Percentiles rank a stretch among this genome's conserved stretches.
Evolutionary conservation across 306 rosid genomes (phyloP).

Genomic region (Lathyrus sativus): DNA sequence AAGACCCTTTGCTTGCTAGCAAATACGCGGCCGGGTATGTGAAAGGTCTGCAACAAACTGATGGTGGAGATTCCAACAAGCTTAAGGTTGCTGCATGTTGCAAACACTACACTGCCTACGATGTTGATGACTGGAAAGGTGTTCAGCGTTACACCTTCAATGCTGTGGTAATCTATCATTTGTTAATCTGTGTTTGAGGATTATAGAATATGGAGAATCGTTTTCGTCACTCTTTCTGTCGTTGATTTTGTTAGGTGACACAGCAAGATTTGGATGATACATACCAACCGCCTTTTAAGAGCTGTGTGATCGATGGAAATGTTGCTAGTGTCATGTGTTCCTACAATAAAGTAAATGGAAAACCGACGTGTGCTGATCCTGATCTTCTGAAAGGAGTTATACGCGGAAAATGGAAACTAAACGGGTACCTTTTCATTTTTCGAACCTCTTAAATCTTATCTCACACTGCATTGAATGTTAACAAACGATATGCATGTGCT

Average conservation of each 20-base stretch:
- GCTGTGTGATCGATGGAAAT: conserved; percentile 94
- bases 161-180: conserved; percentile 66
- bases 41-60: conserved; percentile 74
- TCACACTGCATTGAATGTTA: not conserved
- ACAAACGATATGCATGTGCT: conserved; percentile 10
- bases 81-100: conserved; percentile 99
- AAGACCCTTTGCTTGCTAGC: conserved; percentile 84
- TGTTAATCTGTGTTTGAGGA: not conserved
- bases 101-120: conserved; percentile 96
- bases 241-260: conserved; percentile 56
- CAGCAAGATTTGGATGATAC: conserved; percentile 94
- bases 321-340: conserved; percentile 99
- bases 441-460: conserved; percentile 18
- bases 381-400: conserved; percentile 81
- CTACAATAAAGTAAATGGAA: conserved; percentile 90
- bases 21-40: conserved; percentile 79
- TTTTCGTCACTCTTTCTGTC: conserved; percentile 4
- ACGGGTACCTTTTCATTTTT: conserved; percentile 62
- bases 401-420: conserved; percentile 85
- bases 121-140: conserved; percentile 92
- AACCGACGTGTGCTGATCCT: conserved; percentile 93
- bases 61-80: conserved; percentile 55
- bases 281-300: conserved; percentile 91
- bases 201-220: not conserved
- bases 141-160: conserved; percentile 69